Evolutionary conservation across 1,284 basidiomycete genomes (phyloP).

Genomic region (Ceratobasidium papillatum): DNA sequence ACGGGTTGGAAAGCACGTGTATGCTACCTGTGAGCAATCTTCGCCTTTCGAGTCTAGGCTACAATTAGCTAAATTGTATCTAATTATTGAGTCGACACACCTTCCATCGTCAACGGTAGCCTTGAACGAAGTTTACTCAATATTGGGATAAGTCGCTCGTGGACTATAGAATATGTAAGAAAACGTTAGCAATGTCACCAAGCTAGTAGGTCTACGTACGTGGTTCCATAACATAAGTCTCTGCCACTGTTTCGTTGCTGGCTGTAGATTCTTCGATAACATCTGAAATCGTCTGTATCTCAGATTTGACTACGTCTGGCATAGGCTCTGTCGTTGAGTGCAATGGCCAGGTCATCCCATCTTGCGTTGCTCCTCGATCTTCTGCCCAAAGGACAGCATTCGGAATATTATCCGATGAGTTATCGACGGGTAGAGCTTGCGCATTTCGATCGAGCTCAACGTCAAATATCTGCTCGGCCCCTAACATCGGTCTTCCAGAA

Average conservation of each 20-base stretch:
- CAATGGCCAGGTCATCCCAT: neutral
- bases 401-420: conserved; percentile 3
- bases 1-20: conserved; percentile 27
- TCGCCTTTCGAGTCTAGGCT: conserved; percentile 6
- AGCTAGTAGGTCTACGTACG: neutral
- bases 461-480: conserved; percentile 38
- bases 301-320: neutral
- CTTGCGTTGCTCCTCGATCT: conserved; percentile 13
- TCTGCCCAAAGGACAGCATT: conserved; percentile 23
- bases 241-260: neutral
- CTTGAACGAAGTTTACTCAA: conserved; percentile 21
- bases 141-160: conserved; percentile 30
- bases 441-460: conserved; percentile 28
- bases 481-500: neutral
- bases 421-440: neutral
- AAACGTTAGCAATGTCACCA: neutral
- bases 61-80: neutral
- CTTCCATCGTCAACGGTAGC: conserved; percentile 25
- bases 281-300: neutral
- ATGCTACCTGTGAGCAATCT: neutral
- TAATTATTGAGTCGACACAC: neutral
- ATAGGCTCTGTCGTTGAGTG: neutral
- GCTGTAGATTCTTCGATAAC: neutral
- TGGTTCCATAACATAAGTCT: neutral
- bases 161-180: neutral